Evolutionary conservation across 306 rosid species (phyloP).

Genomic region (Prunus kanzakura): DNA sequence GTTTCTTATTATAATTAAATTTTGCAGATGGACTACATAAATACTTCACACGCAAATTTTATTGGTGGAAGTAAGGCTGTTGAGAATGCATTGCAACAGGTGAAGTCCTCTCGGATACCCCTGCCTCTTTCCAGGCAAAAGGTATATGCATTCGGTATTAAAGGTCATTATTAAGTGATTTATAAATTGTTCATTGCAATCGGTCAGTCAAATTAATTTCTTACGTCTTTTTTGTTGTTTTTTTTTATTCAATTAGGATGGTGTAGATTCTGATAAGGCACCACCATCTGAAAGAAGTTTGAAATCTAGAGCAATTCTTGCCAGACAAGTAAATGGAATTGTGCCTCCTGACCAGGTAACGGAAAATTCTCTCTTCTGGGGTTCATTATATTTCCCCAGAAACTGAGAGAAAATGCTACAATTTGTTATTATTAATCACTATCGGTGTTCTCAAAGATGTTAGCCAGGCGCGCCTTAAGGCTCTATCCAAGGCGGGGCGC

Average conservation of each 20-base stretch:
- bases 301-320: slow-evolving; percentile 67
- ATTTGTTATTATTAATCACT: background rate
- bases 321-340: slow-evolving; percentile 85
- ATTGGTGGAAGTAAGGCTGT: slow-evolving; percentile 95
- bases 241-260: slow-evolving; percentile 54
- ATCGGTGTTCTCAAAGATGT: background rate
- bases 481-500: background rate
- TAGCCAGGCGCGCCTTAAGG: background rate
- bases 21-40: slow-evolving; percentile 95
- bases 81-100: slow-evolving; percentile 74
- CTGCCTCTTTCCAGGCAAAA: slow-evolving; percentile 61
- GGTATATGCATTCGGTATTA: slow-evolving; percentile 38
- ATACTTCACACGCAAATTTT: slow-evolving; percentile 96
- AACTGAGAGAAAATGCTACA: background rate
- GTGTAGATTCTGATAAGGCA: slow-evolving; percentile 71
- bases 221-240: background rate
- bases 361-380: slow-evolving; percentile 14
- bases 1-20: slow-evolving; percentile 14
- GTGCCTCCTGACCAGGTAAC: slow-evolving; percentile 74
- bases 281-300: slow-evolving; percentile 73
- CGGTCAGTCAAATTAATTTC: background rate
- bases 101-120: slow-evolving; percentile 66
- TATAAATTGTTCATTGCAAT: slow-evolving; percentile 10
- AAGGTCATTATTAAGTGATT: slow-evolving; percentile 5
- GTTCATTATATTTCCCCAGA: background rate